phyloP scores from a whole-genome alignment of 2,329 filamentous ascomycete genomes.

The Ramularia endophylla region DNA sequence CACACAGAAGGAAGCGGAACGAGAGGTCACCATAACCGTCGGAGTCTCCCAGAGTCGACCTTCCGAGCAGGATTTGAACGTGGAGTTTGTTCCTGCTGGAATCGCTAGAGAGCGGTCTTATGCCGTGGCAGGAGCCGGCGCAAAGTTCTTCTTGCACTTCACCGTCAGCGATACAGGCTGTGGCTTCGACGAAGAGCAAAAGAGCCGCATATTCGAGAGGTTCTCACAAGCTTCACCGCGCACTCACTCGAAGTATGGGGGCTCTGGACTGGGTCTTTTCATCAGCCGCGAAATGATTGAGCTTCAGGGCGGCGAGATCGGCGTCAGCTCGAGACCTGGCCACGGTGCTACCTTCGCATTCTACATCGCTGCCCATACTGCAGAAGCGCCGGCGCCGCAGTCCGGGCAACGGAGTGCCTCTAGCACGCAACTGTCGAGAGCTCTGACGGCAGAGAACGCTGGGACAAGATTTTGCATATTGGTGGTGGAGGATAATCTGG shows the following conservation, averaged over 20 bases:
- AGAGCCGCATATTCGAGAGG: constrained; percentile 53
- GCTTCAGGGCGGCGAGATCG: constrained; percentile 62
- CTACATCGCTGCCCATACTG: constrained; percentile 52
- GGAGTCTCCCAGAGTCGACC: constrained; percentile 12
- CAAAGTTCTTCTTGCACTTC: constrained; percentile 17
- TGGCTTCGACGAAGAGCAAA: constrained; percentile 33
- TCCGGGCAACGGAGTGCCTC: background rate
- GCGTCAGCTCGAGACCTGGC: constrained; percentile 53
- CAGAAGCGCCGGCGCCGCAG: background rate
- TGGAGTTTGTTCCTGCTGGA: constrained; percentile 17
- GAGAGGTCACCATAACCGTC: constrained; percentile 15
- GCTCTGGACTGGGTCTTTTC: constrained; percentile 63
- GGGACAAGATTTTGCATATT: constrained; percentile 8
- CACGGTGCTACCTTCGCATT: constrained; percentile 61
- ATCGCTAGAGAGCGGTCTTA: constrained; percentile 12
- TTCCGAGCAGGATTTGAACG: constrained; percentile 15
- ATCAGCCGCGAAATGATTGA: constrained; percentile 62
- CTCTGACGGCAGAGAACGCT: background rate
- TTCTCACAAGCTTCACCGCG: constrained; percentile 63
- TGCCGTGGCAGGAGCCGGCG: constrained; percentile 5
- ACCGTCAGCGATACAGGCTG: constrained; percentile 32
- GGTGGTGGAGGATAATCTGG: constrained; percentile 34
- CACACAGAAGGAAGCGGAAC: constrained; percentile 14
- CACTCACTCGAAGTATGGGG: constrained; percentile 65
- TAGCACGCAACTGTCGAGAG: background rate